Evolutionary conservation across 495 filamentous ascomycete genomes (phyloP), one percentile per base, ranked within the genome.

Genomic region (Penicillium canescens): DNA sequence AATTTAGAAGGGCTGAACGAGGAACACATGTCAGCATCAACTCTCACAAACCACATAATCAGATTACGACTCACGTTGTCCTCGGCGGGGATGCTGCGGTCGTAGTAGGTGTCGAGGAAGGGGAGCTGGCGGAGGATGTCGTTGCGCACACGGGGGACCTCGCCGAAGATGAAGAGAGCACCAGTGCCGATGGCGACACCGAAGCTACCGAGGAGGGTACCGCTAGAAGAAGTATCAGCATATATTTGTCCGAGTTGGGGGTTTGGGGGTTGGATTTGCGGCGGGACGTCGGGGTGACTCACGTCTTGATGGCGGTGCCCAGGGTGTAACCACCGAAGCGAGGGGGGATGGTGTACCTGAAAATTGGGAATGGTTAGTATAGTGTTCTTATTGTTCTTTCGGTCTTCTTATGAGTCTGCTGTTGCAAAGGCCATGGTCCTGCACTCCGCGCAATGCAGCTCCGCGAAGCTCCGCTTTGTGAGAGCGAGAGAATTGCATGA

Each of bases 151-250:
- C 80, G 78, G 46, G 87, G 87, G 36, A 90, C 77, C 46, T 86
- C 86, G 48, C 82, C 78, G 72, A 90, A 82, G 80, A 88, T 85
- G 74, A 84, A 87, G 56, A 90, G 66, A n/a, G 80, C 82, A 67
- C 82, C 83, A 62, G 83, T 66, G 57, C 80, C 85, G 37, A 79
- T 80, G 40, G 78, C 75, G 55, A 77, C 80, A 57, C 84, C 86
- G 69, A 89, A 88, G 31, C 70, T 73, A 49, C 61, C 80, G 14
- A 76, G 75, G 20, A 82, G 79, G 31, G 68, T 56, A 50, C 76
- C 83, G 54, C 85, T 88, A 38, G 70, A 8, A 14, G 21, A 38
- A 36, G 13, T 23, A 33, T 68, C 28, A 57, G 54, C 26, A 56
- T 24, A 41, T 21, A 31, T 31, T 31, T 42, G 23, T 42, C 14